A percentile compares a stretch with the other conserved stretches of the same genome.
phyloP scores from a whole-genome alignment of 768 basidiomycete genomes.

The Boletus tylopilopsis region DNA sequence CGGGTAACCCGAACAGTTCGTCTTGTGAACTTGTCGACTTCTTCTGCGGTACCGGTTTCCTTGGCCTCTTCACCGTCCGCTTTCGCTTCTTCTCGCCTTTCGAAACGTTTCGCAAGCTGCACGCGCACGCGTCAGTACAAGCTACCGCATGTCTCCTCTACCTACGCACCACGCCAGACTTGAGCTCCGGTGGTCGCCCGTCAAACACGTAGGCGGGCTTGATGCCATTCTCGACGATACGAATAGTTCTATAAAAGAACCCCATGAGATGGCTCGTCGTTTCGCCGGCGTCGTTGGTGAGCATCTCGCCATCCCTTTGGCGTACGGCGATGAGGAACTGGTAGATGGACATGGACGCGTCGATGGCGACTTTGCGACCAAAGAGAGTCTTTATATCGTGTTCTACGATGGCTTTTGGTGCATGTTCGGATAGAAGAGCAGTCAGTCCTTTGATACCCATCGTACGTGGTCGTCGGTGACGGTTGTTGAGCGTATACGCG shows the following conservation, averaged over 20 bases:
- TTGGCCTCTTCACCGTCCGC: slow-evolving; percentile 96
- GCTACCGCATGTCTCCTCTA: not conserved
- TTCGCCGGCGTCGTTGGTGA: slow-evolving; percentile 97
- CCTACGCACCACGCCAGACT: slow-evolving; percentile 86
- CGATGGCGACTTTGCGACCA: slow-evolving; percentile 96
- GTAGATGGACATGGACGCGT: slow-evolving; percentile 97
- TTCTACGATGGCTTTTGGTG: slow-evolving; percentile 81
- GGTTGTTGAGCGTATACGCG: no score
- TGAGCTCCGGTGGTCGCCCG: slow-evolving; percentile 96
- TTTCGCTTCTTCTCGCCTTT: slow-evolving; percentile 86
- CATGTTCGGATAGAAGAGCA: slow-evolving; percentile 82
- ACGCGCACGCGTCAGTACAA: not conserved
- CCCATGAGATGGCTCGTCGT: slow-evolving; percentile 99
- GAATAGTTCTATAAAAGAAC: slow-evolving; percentile 94
- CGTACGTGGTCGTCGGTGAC: no score
- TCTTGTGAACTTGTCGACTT: slow-evolving; percentile 85
- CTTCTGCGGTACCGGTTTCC: slow-evolving; percentile 91
- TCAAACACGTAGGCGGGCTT: slow-evolving; percentile 99
- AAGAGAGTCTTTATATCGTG: slow-evolving; percentile 97
- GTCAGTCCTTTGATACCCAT: slow-evolving; percentile 99
- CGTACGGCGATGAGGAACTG: slow-evolving; percentile 98
- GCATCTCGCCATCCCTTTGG: slow-evolving; percentile 92
- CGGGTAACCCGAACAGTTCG: slow-evolving; percentile 92
- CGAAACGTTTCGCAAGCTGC: slow-evolving; percentile 96
- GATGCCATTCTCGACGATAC: slow-evolving; percentile 98